Evolutionary conservation across 2,329 filamentous ascomycete species (phyloP).

Genomic region (Didymella glomerata): DNA sequence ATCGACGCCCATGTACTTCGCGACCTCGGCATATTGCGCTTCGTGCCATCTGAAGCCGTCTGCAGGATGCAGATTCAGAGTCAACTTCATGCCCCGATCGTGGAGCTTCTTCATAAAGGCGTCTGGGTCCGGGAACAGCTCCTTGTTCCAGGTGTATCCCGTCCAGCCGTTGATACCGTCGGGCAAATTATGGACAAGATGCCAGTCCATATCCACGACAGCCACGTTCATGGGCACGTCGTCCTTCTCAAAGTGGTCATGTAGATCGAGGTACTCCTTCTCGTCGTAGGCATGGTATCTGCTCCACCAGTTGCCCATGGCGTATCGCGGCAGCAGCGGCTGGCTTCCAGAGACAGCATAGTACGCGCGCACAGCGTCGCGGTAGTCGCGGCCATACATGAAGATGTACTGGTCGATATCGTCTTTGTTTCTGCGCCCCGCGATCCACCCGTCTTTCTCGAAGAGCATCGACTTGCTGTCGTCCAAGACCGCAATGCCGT

Average conservation of each 20-base stretch:
- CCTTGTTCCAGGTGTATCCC: slow-evolving; percentile 69
- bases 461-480: slow-evolving; percentile 67
- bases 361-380: slow-evolving; percentile 62
- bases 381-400: slow-evolving; percentile 66
- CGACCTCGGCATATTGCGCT: slow-evolving; percentile 64
- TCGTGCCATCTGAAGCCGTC: slow-evolving; percentile 66
- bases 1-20: slow-evolving; percentile 61
- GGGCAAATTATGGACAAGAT: slow-evolving; percentile 57
- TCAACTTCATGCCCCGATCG: slow-evolving; percentile 61
- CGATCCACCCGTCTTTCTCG: slow-evolving; percentile 62
- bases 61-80: slow-evolving; percentile 70
- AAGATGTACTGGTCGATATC: slow-evolving; percentile 69
- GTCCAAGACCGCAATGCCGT: slow-evolving; percentile 63
- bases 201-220: slow-evolving; percentile 74
- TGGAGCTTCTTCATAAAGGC: slow-evolving; percentile 63
- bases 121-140: slow-evolving; percentile 65
- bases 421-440: slow-evolving; percentile 56
- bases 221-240: slow-evolving; percentile 66
- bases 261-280: slow-evolving; percentile 64
- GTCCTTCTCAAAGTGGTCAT: slow-evolving; percentile 63
- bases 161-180: slow-evolving; percentile 62
- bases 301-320: slow-evolving; percentile 72
- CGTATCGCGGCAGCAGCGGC: slow-evolving; percentile 65
- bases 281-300: slow-evolving; percentile 67
- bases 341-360: slow-evolving; percentile 66